A percentile compares a stretch with the other conserved stretches of the same genome.
Conservation (phyloP, 805 yeast species). For the Teunomyces kruisii region DNA sequence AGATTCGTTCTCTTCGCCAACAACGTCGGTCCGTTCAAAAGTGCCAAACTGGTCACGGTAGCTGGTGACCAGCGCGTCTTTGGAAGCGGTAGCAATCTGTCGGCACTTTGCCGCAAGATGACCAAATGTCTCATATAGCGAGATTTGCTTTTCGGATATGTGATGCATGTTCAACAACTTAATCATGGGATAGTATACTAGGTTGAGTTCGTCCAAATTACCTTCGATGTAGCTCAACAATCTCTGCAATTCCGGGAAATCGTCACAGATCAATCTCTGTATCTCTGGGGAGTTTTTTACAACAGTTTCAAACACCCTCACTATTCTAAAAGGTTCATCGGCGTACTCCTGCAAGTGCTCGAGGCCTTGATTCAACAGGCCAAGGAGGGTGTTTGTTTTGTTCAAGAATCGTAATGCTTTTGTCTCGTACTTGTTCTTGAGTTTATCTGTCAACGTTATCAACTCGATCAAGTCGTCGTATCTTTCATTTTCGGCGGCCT, state of each 20-base stretch:
- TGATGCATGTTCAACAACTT: conserved; percentile 12
- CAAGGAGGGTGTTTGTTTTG: conserved; percentile 15
- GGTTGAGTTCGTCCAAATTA: conserved; percentile 14
- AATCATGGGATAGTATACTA: conserved; percentile 12
- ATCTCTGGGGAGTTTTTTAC: conserved; percentile 4
- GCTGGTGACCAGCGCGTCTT: not conserved
- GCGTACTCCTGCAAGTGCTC: not conserved
- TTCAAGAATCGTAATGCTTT: conserved; percentile 28
- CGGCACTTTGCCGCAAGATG: not conserved
- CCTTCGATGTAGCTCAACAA: conserved; percentile 10
- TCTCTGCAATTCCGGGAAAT: conserved; percentile 14
- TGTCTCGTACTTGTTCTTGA: conserved; percentile 32
- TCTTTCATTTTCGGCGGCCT: not conserved
- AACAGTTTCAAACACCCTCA: not conserved
- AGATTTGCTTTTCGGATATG: conserved; percentile 7
- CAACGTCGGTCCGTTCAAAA: not conserved
- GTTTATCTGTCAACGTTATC: conserved; percentile 14
- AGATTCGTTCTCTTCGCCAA: not conserved
- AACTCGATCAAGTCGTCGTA: conserved; percentile 9
- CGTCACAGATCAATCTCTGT: conserved; percentile 12
- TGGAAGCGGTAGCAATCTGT: not conserved
- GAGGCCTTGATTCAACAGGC: conserved; percentile 1
- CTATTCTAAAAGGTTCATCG: not conserved
- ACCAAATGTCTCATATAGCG: not conserved
- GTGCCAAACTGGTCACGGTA: not conserved